phyloP scores from a whole-genome alignment of 176 grass and related monocot genomes.

The Juncus effusus region DNA sequence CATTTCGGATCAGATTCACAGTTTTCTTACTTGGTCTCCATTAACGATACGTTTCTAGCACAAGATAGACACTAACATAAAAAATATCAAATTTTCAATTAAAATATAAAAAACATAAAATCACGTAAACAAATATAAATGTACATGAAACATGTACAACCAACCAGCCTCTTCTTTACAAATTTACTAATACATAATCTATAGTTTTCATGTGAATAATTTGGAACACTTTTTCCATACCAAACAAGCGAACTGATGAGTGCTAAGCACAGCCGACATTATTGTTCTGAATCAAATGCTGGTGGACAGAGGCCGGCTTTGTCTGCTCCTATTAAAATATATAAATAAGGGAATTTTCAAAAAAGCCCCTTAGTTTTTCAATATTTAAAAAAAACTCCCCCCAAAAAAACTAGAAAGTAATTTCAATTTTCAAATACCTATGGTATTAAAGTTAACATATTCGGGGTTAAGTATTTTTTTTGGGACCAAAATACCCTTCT shows the following conservation, averaged over 20 bases:
- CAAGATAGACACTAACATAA: conserved; percentile 73
- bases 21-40: conserved; percentile 99
- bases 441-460: too few relatives aligned
- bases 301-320: conserved; percentile 86
- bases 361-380: not conserved
- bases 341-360: not conserved
- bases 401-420: too few relatives aligned
- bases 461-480: too few relatives aligned
- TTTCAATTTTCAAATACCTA: too few relatives aligned
- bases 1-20: conserved; percentile 94
- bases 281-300: conserved; percentile 99
- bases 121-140: not conserved
- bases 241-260: conserved; percentile 98
- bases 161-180: too few relatives aligned
- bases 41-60: conserved; percentile 90
- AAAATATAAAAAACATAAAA: conserved; percentile 17
- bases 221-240: conserved; percentile 37
- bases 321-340: conserved; percentile 58
- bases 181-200: not conserved
- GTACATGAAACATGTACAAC: too few relatives aligned
- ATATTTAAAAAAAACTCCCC: too few relatives aligned
- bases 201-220: conserved; percentile 5
- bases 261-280: conserved; percentile 98
- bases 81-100: not conserved
- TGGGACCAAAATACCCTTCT: too few relatives aligned